These are phyloP conservation scores for Fusarium sp. DNA, from an alignment of 2,329 filamentous ascomycete genomes.

Conservation along the genomic window DNA sequence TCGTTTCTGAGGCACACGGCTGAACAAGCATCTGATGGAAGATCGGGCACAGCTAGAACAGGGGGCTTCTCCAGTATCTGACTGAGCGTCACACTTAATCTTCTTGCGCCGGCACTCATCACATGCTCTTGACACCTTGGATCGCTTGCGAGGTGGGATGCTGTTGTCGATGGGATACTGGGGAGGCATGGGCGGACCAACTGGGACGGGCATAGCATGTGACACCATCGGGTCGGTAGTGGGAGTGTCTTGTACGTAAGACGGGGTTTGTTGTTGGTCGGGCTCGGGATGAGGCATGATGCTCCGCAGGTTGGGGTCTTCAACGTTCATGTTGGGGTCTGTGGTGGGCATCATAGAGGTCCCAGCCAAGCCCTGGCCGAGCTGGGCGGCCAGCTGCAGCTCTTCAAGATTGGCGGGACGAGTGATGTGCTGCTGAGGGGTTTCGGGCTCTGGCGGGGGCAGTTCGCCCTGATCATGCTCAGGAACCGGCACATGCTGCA, in stretches of 20 bases:
- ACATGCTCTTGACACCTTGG: slow-evolving; percentile 88
- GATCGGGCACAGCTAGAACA: slow-evolving; percentile 86
- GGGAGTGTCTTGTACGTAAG: slow-evolving; percentile 52
- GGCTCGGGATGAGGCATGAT: slow-evolving; percentile 57
- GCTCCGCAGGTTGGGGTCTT: slow-evolving; percentile 55
- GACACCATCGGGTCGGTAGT: slow-evolving; percentile 50
- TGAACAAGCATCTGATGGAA: slow-evolving; percentile 83
- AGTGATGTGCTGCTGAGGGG: slow-evolving; percentile 54
- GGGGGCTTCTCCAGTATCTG: slow-evolving; percentile 76
- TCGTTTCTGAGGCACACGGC: slow-evolving; percentile 86
- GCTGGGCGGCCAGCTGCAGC: slow-evolving; percentile 67
- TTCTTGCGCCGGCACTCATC: slow-evolving; percentile 92
- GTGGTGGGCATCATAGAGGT: slow-evolving; percentile 61
- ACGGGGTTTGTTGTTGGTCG: slow-evolving; percentile 49
- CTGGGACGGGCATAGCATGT: slow-evolving; percentile 49
- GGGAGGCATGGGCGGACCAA: slow-evolving; percentile 50
- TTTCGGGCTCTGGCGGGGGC: slow-evolving; percentile 47
- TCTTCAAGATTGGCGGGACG: slow-evolving; percentile 63
- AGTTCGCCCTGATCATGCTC: slow-evolving; percentile 47
- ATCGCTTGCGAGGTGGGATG: slow-evolving; percentile 78
- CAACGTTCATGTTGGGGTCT: slow-evolving; percentile 56
- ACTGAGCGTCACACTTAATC: slow-evolving; percentile 86
- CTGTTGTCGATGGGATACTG: slow-evolving; percentile 62
- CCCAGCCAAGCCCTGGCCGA: slow-evolving; percentile 64
- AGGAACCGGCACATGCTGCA: slow-evolving; percentile 42